Evolutionary conservation across 2,329 filamentous ascomycete genomes (phyloP).

Genomic region (Talaromyces piceae): DNA sequence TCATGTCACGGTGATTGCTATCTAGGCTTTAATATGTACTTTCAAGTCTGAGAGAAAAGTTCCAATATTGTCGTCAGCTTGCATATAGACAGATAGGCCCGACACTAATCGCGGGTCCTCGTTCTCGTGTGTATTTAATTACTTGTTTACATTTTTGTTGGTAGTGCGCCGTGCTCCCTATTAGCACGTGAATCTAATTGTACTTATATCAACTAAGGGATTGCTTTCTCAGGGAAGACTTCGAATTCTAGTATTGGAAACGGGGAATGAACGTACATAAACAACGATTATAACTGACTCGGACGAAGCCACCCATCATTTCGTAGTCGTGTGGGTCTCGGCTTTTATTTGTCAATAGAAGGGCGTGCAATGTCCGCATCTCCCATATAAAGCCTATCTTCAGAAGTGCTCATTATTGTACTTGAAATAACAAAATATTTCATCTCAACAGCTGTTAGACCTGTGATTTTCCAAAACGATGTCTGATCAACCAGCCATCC

Average conservation of each 20-base stretch:
- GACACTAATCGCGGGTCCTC: no score
- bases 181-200: no score
- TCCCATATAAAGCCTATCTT: neutral
- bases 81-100: neutral
- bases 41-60: neutral
- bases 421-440: neutral
- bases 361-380: neutral
- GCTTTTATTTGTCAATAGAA: neutral
- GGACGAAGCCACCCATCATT: neutral
- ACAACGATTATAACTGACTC: no score
- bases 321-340: neutral
- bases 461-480: conserved; percentile 14
- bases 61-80: no score
- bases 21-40: neutral
- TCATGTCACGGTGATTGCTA: conserved; percentile 45
- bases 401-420: neutral
- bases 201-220: no score
- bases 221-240: no score
- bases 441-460: neutral
- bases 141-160: no score
- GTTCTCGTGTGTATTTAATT: no score
- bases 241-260: neutral
- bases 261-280: no score
- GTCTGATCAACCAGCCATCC: conserved; percentile 30
- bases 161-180: no score